These are phyloP conservation scores for Cardamine resedifolia DNA, from an alignment of 345 rosid species.

Conservation along the genomic window DNA sequence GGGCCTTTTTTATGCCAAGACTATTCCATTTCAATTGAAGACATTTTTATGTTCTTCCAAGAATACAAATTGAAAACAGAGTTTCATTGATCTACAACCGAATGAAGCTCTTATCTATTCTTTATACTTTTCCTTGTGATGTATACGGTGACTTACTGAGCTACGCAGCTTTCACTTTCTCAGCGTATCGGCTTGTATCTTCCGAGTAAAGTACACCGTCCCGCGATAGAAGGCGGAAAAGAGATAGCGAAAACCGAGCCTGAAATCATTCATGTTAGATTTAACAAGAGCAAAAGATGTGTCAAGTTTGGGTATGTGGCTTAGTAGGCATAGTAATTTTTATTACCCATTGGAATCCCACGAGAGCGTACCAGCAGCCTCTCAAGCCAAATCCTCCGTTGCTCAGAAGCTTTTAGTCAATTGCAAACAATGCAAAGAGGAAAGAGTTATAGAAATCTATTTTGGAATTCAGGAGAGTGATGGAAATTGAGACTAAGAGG, in stretches of 20 bases:
- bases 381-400: constrained; percentile 62
- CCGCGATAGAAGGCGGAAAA: constrained; percentile 58
- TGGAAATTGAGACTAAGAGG: neutral
- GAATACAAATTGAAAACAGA: neutral
- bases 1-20: neutral
- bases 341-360: constrained; percentile 89
- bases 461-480: neutral
- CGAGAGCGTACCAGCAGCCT: constrained; percentile 69
- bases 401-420: constrained; percentile 49
- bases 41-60: neutral
- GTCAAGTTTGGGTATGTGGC: neutral
- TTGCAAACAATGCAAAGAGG: neutral
- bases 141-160: constrained; percentile 10
- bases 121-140: neutral
- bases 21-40: neutral
- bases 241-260: constrained; percentile 61
- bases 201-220: constrained; percentile 54
- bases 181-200: constrained; percentile 39
- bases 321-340: constrained; percentile 18
- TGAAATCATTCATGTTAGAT: constrained; percentile 36
- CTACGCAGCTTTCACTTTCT: constrained; percentile 53
- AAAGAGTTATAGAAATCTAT: constrained; percentile 3
- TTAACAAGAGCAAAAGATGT: constrained; percentile 16
- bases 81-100: constrained; percentile 20
- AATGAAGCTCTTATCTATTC: constrained; percentile 15